Evolutionary conservation across 1,284 basidiomycete genomes (phyloP).

Genomic region (Leccinum pachyderme): DNA sequence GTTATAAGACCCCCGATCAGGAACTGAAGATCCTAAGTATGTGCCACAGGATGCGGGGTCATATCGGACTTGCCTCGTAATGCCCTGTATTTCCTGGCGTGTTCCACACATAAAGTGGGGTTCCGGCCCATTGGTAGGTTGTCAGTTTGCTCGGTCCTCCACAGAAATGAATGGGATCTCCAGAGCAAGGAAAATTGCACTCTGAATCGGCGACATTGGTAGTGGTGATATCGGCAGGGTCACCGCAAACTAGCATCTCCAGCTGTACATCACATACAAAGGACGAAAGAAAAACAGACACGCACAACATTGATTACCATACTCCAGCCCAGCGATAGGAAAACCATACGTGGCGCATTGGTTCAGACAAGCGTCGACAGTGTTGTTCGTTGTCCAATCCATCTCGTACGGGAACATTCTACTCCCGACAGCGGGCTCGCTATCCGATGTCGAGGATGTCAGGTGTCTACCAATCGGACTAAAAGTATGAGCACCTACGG

Average conservation of each 20-base stretch:
- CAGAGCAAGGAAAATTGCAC: constrained; percentile 61
- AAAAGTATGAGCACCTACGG: constrained; percentile 40
- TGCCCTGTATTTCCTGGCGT: constrained; percentile 58
- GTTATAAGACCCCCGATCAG: constrained; percentile 62
- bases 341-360: constrained; percentile 68
- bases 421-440: constrained; percentile 32
- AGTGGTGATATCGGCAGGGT: constrained; percentile 49
- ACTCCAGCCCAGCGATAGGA: constrained; percentile 63
- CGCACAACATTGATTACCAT: constrained; percentile 64
- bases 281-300: constrained; percentile 3
- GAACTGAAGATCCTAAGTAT: constrained; percentile 41
- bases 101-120: constrained; percentile 55
- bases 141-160: constrained; percentile 50
- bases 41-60: neutral
- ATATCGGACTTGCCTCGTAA: constrained; percentile 54
- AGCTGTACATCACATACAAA: neutral
- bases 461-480: neutral
- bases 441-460: constrained; percentile 7
- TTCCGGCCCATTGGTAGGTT: constrained; percentile 62
- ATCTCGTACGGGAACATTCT: constrained; percentile 62
- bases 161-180: constrained; percentile 64
- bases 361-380: constrained; percentile 56
- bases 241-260: constrained; percentile 58
- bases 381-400: constrained; percentile 58
- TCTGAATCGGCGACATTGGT: constrained; percentile 49